These are phyloP conservation scores for Coix lacrymajobi DNA, from an alignment of 176 grass and related monocot species.

Conservation along the genomic window DNA sequence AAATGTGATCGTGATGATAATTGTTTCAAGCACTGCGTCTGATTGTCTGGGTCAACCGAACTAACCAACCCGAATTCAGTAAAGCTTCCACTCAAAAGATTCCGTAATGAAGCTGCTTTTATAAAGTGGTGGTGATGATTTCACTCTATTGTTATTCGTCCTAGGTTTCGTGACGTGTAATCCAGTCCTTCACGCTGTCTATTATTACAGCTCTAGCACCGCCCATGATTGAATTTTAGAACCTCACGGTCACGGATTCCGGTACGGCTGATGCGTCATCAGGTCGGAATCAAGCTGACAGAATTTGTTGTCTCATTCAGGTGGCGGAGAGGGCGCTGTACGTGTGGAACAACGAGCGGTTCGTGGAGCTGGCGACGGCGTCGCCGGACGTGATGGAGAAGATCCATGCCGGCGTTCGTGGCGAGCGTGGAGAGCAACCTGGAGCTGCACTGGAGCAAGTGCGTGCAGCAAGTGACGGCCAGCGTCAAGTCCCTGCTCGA, in stretches of 20 bases:
- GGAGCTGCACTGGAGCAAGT: constrained; percentile 78
- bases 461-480: constrained; percentile 63
- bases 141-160: not conserved
- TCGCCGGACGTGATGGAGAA: constrained; percentile 31
- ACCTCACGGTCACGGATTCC: not conserved
- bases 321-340: constrained; percentile 86
- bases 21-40: not conserved
- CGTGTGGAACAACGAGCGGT: constrained; percentile 83
- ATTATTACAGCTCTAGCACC: not conserved
- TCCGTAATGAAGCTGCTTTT: not conserved
- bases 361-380: constrained; percentile 55
- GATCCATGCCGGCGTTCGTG: constrained; percentile 60
- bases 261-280: too few species aligned
- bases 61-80: not conserved
- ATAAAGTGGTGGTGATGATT: not conserved
- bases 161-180: constrained; percentile 27
- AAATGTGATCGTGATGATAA: not conserved
- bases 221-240: not conserved
- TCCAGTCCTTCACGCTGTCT: constrained; percentile 1
- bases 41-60: not conserved
- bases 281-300: not conserved
- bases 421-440: constrained; percentile 69
- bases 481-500: constrained; percentile 60
- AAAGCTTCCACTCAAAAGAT: not conserved
- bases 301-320: constrained; percentile 20